Evolutionary conservation across 2,329 filamentous ascomycete species (phyloP), one percentile per base, ranked within the genome.

Genomic region (Pyricularia pennisetigena): DNA sequence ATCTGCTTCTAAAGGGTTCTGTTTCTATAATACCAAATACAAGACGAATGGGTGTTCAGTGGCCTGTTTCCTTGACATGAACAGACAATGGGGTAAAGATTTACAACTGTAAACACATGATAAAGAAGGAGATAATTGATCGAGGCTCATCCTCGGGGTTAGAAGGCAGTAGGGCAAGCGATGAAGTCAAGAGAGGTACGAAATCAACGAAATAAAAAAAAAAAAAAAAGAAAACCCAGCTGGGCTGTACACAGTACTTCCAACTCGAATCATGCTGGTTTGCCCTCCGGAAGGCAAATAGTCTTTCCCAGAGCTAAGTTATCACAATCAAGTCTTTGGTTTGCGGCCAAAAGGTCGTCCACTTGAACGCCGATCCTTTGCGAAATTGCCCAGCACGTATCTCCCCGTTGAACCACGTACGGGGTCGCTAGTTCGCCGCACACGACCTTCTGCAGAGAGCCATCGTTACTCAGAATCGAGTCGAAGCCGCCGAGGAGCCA

Each of bases 331-430:
- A 87, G 72, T 0, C 75, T 78, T 24, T 74, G 65, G 68, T 87
- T 87, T 54, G 79, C 72, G 28, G 73, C 74, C 69, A 82, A n/a
- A 32, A 87, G 72, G 24, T 79, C 79, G 16, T 83, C 81, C 26
- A 86, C 76, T 61, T 74, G 76, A 68, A 83, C 69, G n/a, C 77
- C 76, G 69, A 77, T 74, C 35, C 71, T 73, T 68, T 85, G 72
- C 1, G 80, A 82, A 73, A 87, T 80, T 6, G 74, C 79, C 83
- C 83, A 86, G 74, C 85, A 86, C 8, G 82, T 84, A 70, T 87
- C 82, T 5, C 82, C 83, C 8, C 75, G 67, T 66, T 76, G 71
- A 62, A 87, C 76, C 54, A 75, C 74, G 71, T 85, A 81, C 6
- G 75, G 72, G 24, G 71, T n/a, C 32, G 64, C 35, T 57, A 29